These are phyloP conservation scores for Lachnellula subtilissima DNA, from an alignment of 2,329 filamentous ascomycete genomes.

Conservation along the genomic window DNA sequence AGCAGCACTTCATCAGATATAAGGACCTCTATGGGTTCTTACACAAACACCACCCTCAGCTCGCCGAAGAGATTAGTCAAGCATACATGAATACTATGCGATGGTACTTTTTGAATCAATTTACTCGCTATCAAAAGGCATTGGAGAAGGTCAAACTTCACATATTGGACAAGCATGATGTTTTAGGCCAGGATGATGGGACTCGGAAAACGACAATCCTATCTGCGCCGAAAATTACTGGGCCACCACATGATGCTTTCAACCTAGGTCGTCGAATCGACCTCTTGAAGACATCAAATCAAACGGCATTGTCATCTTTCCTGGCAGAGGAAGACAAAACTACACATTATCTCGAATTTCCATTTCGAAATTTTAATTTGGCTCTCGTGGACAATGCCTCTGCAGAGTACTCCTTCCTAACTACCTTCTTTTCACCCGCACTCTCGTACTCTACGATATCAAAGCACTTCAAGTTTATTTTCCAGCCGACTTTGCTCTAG, in stretches of 20 bases:
- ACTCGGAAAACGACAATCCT: constrained; percentile 59
- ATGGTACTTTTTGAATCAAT: constrained; percentile 95
- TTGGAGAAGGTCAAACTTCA: constrained; percentile 83
- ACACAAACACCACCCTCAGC: constrained; percentile 71
- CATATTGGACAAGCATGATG: constrained; percentile 73
- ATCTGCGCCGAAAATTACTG: constrained; percentile 45
- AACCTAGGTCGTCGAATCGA: constrained; percentile 83
- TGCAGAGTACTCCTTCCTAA: constrained; percentile 91
- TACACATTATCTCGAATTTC: constrained; percentile 81
- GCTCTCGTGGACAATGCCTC: constrained; percentile 91
- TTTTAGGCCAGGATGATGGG: constrained; percentile 73
- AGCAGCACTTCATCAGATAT: constrained; percentile 83
- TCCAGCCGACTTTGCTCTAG: constrained; percentile 82
- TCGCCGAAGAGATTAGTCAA: constrained; percentile 84
- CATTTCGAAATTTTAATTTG: constrained; percentile 92
- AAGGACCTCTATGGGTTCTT: constrained; percentile 86
- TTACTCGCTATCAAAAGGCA: constrained; percentile 78
- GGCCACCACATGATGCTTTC: constrained; percentile 76
- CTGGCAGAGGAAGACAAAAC: constrained; percentile 85
- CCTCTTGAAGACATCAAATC: constrained; percentile 67
- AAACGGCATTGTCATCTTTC: constrained; percentile 77
- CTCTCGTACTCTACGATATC: constrained; percentile 73
- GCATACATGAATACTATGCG: constrained; percentile 98
- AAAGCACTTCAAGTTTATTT: constrained; percentile 80
- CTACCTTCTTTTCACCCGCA: constrained; percentile 79